These are phyloP conservation scores for Zostera marina DNA, from an alignment of 116 monocot genomes.

Conservation along the genomic window DNA sequence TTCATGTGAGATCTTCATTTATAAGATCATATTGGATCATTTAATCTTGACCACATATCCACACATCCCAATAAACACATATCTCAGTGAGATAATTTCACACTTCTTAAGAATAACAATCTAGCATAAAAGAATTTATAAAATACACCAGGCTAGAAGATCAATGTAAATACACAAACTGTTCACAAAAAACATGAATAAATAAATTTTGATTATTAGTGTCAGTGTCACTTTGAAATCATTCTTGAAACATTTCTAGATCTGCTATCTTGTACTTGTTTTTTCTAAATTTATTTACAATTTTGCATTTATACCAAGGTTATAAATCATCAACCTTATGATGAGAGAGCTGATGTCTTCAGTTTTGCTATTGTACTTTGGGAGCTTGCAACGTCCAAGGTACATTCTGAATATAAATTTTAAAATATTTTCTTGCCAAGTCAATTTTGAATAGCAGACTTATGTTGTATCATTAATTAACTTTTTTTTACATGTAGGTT, in stretches of 20 bases:
- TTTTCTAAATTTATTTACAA: not conserved
- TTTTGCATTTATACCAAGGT: constrained; percentile 33
- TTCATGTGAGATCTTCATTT: no score
- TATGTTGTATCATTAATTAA: not conserved
- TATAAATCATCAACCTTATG: constrained; percentile 76
- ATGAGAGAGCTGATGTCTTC: constrained; percentile 86
- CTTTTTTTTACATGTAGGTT: constrained; percentile 32
- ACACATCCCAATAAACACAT: no score
- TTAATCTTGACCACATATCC: no score
- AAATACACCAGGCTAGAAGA: no score
- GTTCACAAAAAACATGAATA: no score
- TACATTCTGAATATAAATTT: constrained; percentile 4
- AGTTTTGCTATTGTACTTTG: constrained; percentile 92
- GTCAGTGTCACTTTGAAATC: not conserved
- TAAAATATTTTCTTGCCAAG: no score
- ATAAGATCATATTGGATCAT: no score
- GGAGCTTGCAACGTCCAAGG: constrained; percentile 87
- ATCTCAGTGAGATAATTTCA: no score
- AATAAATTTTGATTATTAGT: not conserved
- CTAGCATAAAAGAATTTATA: no score
- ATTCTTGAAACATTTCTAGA: not conserved
- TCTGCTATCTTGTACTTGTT: not conserved
- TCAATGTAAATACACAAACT: no score
- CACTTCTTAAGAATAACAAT: no score
- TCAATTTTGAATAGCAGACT: not conserved